Base-by-base conservation (phyloP, 2,329 filamentous ascomycete species). In the Ophiostoma tasmaniense region DNA sequence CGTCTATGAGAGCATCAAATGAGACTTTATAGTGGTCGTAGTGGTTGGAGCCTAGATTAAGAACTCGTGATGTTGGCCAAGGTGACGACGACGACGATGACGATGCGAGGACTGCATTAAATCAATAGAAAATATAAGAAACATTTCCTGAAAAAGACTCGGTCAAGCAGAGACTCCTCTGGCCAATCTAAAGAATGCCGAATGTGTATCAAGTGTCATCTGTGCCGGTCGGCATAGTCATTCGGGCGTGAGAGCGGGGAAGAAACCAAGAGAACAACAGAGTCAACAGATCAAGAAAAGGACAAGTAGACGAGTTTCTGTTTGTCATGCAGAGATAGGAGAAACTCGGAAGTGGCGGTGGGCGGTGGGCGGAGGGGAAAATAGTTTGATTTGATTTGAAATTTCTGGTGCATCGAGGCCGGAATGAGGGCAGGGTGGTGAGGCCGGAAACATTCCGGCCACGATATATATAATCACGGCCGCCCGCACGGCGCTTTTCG, bases 401-500 rank as follows among this genome's bases (percentile, higher is more conserved):
- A 25, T 30, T 37, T 37, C 20, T 33, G 25, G 55, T 30, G 66
- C 22, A 33, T 55, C n/a, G 66, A 37, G 66, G 66, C 66, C 66
- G 66, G 66, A 67, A 59, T 66, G 66, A 59, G 30, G 30, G 50
- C 65, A 37, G 25, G 42, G 42, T 66, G 42, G 33, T 45, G 64
- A 61, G 66, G 66, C 66, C 66, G 66, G 66, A 67, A 67, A n/a
- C 5, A 59, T 67, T 67, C 66, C 66, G 66, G 66, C 66, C 66
- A 35, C 66, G 66, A 39, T 67, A 28, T 45, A 66, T 66, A 66
- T 66, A 66, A 50, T 28, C 66, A 45, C 66, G 45, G 66, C 66
- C 59, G 59, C 35, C 59, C 59, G 65, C 42, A 28, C 37, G 66
- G n/a, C 28, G 45, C 22, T 30, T 42, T 4, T 33, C 30, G 30